These are phyloP conservation scores for Rubus idaeus DNA, from an alignment of 306 rosid genomes.

Conservation along the genomic window DNA sequence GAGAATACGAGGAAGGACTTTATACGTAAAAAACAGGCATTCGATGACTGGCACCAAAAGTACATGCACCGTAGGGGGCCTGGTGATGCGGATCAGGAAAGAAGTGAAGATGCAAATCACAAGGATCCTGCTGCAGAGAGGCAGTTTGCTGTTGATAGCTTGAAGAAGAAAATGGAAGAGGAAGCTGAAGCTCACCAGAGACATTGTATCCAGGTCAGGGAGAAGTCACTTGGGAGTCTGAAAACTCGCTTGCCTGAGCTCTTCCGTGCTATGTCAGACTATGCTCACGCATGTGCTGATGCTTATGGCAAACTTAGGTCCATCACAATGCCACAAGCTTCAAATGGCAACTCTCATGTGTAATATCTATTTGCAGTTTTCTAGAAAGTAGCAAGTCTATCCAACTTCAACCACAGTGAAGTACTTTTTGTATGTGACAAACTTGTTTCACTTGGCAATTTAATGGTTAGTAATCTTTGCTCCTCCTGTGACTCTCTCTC, in stretches of 20 bases:
- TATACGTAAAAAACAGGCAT: constrained; percentile 58
- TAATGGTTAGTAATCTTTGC: constrained; percentile 25
- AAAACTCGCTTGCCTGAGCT: constrained; percentile 83
- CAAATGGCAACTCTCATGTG: constrained; percentile 32
- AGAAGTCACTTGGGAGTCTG: constrained; percentile 70
- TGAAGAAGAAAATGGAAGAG: constrained; percentile 73
- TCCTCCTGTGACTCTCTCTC: background rate
- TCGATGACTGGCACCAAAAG: constrained; percentile 77
- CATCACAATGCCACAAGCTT: constrained; percentile 32
- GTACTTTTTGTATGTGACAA: constrained; percentile 23
- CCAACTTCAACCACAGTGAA: constrained; percentile 16
- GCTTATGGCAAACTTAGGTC: constrained; percentile 54
- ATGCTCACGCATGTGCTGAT: constrained; percentile 54
- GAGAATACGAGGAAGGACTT: constrained; percentile 68
- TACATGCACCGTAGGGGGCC: constrained; percentile 45
- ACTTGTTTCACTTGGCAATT: constrained; percentile 23
- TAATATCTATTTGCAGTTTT: constrained; percentile 12
- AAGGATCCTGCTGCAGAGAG: constrained; percentile 60
- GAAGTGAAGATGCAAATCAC: constrained; percentile 56
- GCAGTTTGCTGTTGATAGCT: constrained; percentile 64
- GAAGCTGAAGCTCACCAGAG: constrained; percentile 64
- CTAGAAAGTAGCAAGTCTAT: constrained; percentile 19
- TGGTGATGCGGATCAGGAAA: constrained; percentile 49
- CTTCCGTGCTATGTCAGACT: constrained; percentile 64
- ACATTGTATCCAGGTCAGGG: constrained; percentile 67